Evolutionary conservation across 2,329 filamentous ascomycete genomes (phyloP).

Genomic region (Botrytis fabae): DNA sequence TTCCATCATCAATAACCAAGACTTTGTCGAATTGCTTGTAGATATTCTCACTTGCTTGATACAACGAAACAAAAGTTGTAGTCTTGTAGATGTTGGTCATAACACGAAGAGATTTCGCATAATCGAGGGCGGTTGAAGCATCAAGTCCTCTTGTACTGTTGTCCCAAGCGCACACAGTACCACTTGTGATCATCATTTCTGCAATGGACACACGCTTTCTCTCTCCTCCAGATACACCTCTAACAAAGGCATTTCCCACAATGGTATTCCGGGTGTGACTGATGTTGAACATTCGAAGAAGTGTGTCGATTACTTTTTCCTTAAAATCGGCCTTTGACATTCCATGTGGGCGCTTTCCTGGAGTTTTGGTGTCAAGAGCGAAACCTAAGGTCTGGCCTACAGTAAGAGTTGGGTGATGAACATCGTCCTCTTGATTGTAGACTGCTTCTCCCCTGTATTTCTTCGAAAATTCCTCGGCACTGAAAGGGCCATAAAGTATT

Average conservation of each 20-base stretch:
- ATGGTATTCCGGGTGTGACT: conserved; percentile 83
- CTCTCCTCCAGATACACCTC: conserved; percentile 69
- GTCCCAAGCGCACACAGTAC: conserved; percentile 75
- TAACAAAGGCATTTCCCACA: conserved; percentile 78
- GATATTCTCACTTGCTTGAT: conserved; percentile 69
- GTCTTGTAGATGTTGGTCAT: conserved; percentile 77
- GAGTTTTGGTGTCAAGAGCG: conserved; percentile 80
- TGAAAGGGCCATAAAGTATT: conserved; percentile 74
- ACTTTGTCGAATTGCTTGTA: conserved; percentile 80
- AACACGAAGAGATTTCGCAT: conserved; percentile 66
- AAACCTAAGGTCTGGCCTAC: conserved; percentile 87
- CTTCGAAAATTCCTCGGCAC: conserved; percentile 66
- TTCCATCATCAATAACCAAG: conserved; percentile 71
- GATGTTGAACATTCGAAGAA: conserved; percentile 93
- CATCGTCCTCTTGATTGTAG: conserved; percentile 84
- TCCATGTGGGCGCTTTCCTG: conserved; percentile 74
- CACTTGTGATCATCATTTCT: conserved; percentile 73
- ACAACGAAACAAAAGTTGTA: conserved; percentile 67
- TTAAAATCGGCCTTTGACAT: conserved; percentile 75
- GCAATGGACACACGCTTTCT: conserved; percentile 78
- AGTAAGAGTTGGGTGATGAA: conserved; percentile 80
- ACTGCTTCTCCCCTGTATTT: conserved; percentile 78
- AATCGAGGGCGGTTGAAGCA: conserved; percentile 76
- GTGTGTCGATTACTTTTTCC: conserved; percentile 68
- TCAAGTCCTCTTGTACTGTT: conserved; percentile 80